Percentiles rank a stretch among this genome's conserved stretches.
These are phyloP conservation scores for Cryptococcus floricola DNA, from an alignment of 1,284 basidiomycete species.

Conservation along the genomic window DNA sequence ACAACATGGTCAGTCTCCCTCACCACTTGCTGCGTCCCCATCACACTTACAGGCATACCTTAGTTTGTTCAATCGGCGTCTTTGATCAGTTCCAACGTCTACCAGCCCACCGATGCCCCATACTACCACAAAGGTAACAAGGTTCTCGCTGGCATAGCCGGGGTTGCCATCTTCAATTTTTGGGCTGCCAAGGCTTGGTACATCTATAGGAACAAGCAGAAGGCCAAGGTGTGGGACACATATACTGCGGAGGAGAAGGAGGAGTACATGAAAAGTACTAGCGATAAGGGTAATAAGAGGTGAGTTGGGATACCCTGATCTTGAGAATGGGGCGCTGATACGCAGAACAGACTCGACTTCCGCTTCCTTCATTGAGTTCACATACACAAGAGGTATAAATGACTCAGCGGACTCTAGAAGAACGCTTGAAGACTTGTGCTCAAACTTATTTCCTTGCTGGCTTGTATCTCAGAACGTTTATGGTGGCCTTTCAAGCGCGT, in stretches of 20 bases:
- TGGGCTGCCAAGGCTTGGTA: slow-evolving; percentile 15
- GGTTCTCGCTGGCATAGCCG: slow-evolving; percentile 26
- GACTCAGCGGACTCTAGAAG: too few relatives aligned
- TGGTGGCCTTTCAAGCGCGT: too few relatives aligned
- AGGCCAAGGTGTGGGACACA: slow-evolving; percentile 14
- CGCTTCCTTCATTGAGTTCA: slow-evolving; percentile 3
- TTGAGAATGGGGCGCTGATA: background rate
- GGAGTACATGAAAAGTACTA: slow-evolving; percentile 23
- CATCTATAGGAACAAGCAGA: slow-evolving; percentile 21
- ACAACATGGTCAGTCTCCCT: slow-evolving; percentile 28
- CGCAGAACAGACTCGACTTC: slow-evolving; percentile 4
- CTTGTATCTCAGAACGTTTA: too few relatives aligned
- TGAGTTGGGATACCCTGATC: background rate
- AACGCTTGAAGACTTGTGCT: too few relatives aligned
- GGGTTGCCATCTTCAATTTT: slow-evolving; percentile 7
- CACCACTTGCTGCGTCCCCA: slow-evolving; percentile 17
- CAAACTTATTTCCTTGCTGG: too few relatives aligned
- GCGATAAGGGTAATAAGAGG: slow-evolving; percentile 29
- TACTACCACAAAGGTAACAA: slow-evolving; percentile 36
- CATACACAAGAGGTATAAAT: background rate
- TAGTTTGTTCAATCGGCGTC: slow-evolving; percentile 30
- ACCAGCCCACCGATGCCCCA: slow-evolving; percentile 29
- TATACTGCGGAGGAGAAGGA: slow-evolving; percentile 20
- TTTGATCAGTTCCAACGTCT: slow-evolving; percentile 34
- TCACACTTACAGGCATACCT: slow-evolving; percentile 10